These are phyloP conservation scores for Spencermartinsiella europaea DNA, from an alignment of 805 yeast genomes.

Conservation along the genomic window DNA sequence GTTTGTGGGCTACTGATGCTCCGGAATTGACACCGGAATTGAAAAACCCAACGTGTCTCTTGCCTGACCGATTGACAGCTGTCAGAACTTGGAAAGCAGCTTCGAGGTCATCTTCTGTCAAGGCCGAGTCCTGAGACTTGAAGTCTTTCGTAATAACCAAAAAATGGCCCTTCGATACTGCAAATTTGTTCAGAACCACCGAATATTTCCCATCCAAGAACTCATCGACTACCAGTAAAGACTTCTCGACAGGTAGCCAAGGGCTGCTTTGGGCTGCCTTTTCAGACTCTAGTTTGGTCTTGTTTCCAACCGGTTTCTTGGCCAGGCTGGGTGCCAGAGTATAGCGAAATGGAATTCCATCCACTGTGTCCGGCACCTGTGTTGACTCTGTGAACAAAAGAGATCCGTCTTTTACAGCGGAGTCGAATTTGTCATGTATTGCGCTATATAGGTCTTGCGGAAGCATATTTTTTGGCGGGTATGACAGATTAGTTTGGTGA, in stretches of 20 bases:
- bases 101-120: constrained; percentile 64
- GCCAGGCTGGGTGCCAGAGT: constrained; percentile 35
- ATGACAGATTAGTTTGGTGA: too few species aligned
- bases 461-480: neutral
- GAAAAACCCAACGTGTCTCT: constrained; percentile 72
- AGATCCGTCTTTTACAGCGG: constrained; percentile 43
- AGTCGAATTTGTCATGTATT: constrained; percentile 21
- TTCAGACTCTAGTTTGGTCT: neutral
- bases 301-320: constrained; percentile 28
- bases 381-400: constrained; percentile 50
- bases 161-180: constrained; percentile 74
- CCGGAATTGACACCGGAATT: constrained; percentile 87
- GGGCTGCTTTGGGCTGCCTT: constrained; percentile 43
- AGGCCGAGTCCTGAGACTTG: constrained; percentile 64
- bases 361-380: constrained; percentile 30
- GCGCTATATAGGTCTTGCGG: neutral
- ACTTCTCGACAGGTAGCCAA: constrained; percentile 74
- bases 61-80: constrained; percentile 42
- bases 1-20: constrained; percentile 93
- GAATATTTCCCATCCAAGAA: constrained; percentile 49
- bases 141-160: constrained; percentile 72
- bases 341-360: constrained; percentile 30
- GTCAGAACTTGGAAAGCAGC: constrained; percentile 53
- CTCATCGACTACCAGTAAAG: constrained; percentile 53
- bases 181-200: constrained; percentile 79